phyloP scores from a whole-genome alignment of 495 filamentous ascomycete genomes.

The Aspergillus coremiiformis region DNA sequence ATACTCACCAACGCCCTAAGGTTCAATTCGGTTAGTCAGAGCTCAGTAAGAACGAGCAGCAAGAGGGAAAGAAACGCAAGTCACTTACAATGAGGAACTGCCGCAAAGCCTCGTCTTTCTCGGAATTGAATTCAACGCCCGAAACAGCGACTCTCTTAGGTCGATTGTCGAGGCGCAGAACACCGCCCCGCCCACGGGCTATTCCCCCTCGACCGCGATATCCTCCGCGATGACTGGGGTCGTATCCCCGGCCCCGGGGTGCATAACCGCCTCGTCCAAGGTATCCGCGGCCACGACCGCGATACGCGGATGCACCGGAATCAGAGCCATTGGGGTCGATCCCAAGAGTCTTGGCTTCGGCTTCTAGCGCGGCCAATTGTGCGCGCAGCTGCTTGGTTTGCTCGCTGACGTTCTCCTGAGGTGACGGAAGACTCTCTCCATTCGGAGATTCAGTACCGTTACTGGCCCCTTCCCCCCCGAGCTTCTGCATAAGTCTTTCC shows the following conservation, averaged over 20 bases:
- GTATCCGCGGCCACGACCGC: constrained; percentile 39
- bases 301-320: constrained; percentile 16
- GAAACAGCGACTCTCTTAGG: constrained; percentile 69
- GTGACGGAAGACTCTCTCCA: constrained; percentile 20
- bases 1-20: constrained; percentile 75
- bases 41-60: background rate
- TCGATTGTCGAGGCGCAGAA: constrained; percentile 80
- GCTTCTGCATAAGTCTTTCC: constrained; percentile 55
- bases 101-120: constrained; percentile 75
- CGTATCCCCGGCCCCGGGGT: constrained; percentile 38
- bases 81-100: constrained; percentile 77
- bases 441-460: constrained; percentile 17
- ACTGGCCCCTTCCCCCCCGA: constrained; percentile 41
- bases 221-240: constrained; percentile 38
- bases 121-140: constrained; percentile 59
- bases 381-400: constrained; percentile 64
- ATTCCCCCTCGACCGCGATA: constrained; percentile 53
- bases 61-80: background rate
- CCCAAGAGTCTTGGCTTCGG: constrained; percentile 74
- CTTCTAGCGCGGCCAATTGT: constrained; percentile 74
- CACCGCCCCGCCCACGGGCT: constrained; percentile 47
- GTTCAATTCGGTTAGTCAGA: background rate
- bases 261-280: constrained; percentile 30
- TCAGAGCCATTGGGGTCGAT: constrained; percentile 51
- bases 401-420: constrained; percentile 44